Percentiles rank a stretch among this genome's conserved stretches.
phyloP scores from a whole-genome alignment of 1,284 basidiomycete genomes.

The Inonotus obliquus region DNA sequence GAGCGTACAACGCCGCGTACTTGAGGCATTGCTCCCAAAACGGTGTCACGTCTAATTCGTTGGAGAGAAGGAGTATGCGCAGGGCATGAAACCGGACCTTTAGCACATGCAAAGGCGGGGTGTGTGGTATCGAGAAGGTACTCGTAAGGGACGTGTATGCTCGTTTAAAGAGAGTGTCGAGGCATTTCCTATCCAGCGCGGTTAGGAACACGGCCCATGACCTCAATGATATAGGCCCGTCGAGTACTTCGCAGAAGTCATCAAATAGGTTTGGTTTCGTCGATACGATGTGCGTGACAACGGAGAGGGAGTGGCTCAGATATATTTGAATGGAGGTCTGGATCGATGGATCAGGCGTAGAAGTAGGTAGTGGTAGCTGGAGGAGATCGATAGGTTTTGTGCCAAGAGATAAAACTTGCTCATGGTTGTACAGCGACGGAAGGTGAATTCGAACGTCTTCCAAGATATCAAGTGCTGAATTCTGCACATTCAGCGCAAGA shows the following conservation, averaged over 20 bases:
- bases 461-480: constrained; percentile 42
- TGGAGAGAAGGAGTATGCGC: constrained; percentile 1
- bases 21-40: constrained; percentile 21
- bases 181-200: constrained; percentile 44
- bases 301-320: constrained; percentile 46
- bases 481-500: constrained; percentile 57
- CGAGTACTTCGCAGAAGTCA: constrained; percentile 34
- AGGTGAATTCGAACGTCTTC: constrained; percentile 43
- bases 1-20: constrained; percentile 18
- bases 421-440: constrained; percentile 25
- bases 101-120: constrained; percentile 33
- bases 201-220: constrained; percentile 46
- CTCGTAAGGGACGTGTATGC: constrained; percentile 50
- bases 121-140: constrained; percentile 24
- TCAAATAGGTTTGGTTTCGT: constrained; percentile 22
- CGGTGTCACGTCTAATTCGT: constrained; percentile 7
- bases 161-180: constrained; percentile 53
- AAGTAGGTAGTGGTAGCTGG: constrained; percentile 40
- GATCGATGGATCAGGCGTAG: constrained; percentile 35
- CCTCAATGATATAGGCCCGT: constrained; percentile 39
- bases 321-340: constrained; percentile 55
- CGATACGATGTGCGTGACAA: constrained; percentile 30
- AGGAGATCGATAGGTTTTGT: constrained; percentile 33
- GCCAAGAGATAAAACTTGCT: background rate
- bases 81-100: constrained; percentile 43